Conservation (phyloP, 352 stramenopile species). For the Phytophthora boehmeriae region DNA sequence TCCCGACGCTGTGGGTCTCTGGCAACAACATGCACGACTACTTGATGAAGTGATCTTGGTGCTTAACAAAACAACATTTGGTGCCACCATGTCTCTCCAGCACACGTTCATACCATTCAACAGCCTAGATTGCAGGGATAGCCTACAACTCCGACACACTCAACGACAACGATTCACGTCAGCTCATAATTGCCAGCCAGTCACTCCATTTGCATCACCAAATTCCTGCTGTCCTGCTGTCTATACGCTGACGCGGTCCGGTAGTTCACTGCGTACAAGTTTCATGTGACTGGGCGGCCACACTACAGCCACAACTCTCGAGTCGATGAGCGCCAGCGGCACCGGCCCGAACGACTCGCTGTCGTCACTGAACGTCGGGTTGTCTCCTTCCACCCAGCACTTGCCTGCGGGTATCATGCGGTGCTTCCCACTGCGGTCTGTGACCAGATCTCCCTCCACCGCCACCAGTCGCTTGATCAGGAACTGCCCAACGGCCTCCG, state of each 20-base stretch:
- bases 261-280: conserved; percentile 57
- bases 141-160: too few relatives aligned
- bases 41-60: too few relatives aligned
- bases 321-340: conserved; percentile 82
- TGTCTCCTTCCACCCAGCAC: conserved; percentile 89
- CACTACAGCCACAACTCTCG: conserved; percentile 76
- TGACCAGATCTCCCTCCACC: conserved; percentile 76
- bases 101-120: too few relatives aligned
- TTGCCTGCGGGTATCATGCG: conserved; percentile 69
- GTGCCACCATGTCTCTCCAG: too few relatives aligned
- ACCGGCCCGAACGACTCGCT: conserved; percentile 79
- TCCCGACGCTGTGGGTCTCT: neutral
- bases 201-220: conserved; percentile 1
- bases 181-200: conserved; percentile 8
- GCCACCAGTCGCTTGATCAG: conserved; percentile 84
- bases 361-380: conserved; percentile 75
- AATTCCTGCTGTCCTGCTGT: neutral
- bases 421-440: conserved; percentile 43
- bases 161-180: too few relatives aligned
- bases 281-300: conserved; percentile 77
- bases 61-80: too few relatives aligned
- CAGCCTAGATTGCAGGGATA: too few relatives aligned
- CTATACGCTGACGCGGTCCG: conserved; percentile 63
- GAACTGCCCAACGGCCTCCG: conserved; percentile 53
- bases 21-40: neutral